Evolutionary conservation across 2,329 filamentous ascomycete species (phyloP).

Genomic region (Diaporthe sp.): DNA sequence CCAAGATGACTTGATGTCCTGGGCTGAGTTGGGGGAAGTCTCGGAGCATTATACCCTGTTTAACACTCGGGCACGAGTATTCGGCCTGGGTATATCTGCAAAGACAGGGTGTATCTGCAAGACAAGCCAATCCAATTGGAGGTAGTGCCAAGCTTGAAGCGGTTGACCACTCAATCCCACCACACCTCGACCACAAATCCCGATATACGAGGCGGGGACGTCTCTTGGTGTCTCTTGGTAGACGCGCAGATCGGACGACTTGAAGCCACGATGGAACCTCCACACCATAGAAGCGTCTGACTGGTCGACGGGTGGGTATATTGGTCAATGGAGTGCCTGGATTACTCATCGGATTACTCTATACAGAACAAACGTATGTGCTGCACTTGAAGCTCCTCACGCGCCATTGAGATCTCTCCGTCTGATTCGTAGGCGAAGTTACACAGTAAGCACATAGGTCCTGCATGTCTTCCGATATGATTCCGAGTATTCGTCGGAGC

Average conservation of each 20-base stretch:
- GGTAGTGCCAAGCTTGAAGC: not conserved
- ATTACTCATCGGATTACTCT: conserved; percentile 12
- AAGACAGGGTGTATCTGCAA: not conserved
- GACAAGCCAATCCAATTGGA: not conserved
- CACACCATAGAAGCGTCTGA: not conserved
- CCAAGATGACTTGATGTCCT: too few species aligned
- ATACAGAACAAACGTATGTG: not conserved
- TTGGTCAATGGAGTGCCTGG: not conserved
- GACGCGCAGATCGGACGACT: not conserved
- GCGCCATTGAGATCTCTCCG: not conserved
- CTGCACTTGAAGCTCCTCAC: not conserved
- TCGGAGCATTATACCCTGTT: not conserved
- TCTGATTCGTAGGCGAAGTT: not conserved
- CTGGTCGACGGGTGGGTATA: not conserved
- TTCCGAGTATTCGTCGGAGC: not conserved
- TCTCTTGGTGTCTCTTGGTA: not conserved
- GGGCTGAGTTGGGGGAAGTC: not conserved
- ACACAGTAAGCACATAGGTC: not conserved
- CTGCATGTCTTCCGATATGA: not conserved
- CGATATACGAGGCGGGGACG: not conserved
- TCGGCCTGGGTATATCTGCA: not conserved
- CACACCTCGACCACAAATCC: not conserved
- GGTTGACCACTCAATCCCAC: not conserved
- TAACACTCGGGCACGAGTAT: not conserved
- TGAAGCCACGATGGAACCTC: not conserved